Percentiles rank a stretch among this genome's conserved stretches.
Evolutionary conservation across 371 early-diverging fungal species (phyloP).

Genomic region (Syncephalastrum racemosum): DNA sequence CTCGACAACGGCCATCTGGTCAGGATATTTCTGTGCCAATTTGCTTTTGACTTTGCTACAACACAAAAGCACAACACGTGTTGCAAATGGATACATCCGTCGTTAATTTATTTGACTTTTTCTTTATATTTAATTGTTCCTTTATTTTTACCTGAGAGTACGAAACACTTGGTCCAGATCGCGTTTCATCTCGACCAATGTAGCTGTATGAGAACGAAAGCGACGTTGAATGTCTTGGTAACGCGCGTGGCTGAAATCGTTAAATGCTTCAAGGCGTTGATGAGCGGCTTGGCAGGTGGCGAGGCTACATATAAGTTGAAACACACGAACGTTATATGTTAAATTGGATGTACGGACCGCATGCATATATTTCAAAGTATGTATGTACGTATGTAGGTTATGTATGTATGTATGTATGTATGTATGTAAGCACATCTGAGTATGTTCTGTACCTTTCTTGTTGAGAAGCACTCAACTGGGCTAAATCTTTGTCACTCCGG

Average conservation of each 20-base stretch:
- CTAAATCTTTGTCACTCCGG: no score
- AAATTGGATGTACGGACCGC: no score
- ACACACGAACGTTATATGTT: no score
- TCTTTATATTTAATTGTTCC: neutral
- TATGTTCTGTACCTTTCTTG: no score
- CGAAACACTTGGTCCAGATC: conserved; percentile 43
- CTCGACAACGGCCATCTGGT: conserved; percentile 24
- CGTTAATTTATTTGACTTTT: neutral
- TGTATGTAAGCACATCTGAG: no score
- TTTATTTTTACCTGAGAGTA: conserved; percentile 26
- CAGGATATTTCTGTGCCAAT: conserved; percentile 35
- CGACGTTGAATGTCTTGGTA: conserved; percentile 43
- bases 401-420: no score
- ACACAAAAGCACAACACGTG: neutral
- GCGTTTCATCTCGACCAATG: conserved; percentile 37
- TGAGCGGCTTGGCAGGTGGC: conserved; percentile 25
- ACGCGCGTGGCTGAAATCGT: conserved; percentile 47
- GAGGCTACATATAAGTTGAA: conserved; percentile 16
- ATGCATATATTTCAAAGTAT: no score
- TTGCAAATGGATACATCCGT: neutral
- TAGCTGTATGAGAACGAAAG: conserved; percentile 40
- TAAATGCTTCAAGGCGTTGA: conserved; percentile 39
- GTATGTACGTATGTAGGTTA: no score
- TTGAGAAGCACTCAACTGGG: no score
- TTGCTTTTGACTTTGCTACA: conserved; percentile 34